A percentile compares a stretch with the other conserved stretches of the same genome.
These are phyloP conservation scores for Pyrus bretschneideri DNA, from an alignment of 306 rosid species.

Conservation along the genomic window DNA sequence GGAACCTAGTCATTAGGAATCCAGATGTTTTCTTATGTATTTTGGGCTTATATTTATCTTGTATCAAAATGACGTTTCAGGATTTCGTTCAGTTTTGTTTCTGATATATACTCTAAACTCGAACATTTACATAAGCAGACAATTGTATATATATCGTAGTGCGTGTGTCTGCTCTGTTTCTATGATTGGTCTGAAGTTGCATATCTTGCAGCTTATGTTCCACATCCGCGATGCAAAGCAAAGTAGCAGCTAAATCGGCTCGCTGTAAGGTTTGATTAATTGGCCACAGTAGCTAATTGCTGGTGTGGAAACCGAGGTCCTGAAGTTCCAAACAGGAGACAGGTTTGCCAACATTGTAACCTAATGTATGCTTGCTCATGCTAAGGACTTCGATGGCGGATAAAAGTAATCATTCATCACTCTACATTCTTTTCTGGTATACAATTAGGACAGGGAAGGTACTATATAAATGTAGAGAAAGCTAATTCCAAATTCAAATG, in stretches of 20 bases:
- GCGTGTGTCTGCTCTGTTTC: background rate
- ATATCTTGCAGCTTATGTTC: constrained; percentile 67
- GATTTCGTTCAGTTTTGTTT: background rate
- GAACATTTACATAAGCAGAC: background rate
- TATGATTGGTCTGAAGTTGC: constrained; percentile 4
- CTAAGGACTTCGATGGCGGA: background rate
- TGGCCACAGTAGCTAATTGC: background rate
- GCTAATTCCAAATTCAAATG: background rate
- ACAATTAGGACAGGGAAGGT: background rate
- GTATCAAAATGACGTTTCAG: background rate
- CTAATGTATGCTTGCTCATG: background rate
- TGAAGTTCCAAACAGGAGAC: background rate
- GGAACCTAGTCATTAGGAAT: background rate
- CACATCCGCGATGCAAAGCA: constrained; percentile 63
- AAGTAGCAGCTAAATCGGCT: constrained; percentile 9
- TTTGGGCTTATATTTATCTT: background rate
- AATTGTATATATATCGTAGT: background rate
- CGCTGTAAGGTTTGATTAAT: background rate
- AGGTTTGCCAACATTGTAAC: background rate
- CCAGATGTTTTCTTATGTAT: background rate
- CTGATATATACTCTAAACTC: background rate
- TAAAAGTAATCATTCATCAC: background rate
- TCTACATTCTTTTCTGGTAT: background rate
- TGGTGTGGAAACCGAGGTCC: background rate
- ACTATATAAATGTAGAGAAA: background rate